These are phyloP conservation scores for Teunomyces stri DNA, from an alignment of 805 yeast genomes.

Conservation along the genomic window DNA sequence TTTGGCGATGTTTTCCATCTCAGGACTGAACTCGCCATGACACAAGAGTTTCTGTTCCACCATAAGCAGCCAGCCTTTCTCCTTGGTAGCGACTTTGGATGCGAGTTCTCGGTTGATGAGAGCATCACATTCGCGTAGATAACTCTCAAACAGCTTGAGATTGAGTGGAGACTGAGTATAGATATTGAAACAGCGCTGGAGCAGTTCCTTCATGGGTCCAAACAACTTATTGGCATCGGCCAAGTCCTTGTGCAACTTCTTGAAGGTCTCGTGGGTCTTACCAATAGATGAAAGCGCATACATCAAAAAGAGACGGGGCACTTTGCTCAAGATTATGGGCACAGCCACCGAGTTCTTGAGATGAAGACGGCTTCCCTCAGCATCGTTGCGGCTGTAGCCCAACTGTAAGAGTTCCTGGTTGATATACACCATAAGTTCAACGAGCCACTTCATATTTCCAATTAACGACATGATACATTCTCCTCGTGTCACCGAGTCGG, in stretches of 20 bases:
- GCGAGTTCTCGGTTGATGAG: conserved; percentile 29
- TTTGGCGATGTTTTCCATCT: conserved; percentile 37
- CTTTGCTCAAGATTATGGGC: conserved; percentile 63
- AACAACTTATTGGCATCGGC: conserved; percentile 38
- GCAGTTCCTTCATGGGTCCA: conserved; percentile 53
- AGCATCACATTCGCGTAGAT: conserved; percentile 53
- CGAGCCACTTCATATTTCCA: conserved; percentile 86
- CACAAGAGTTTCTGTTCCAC: conserved; percentile 63
- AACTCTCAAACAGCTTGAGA: conserved; percentile 48
- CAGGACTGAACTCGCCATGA: conserved; percentile 56
- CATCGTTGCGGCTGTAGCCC: conserved; percentile 20
- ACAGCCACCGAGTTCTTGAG: conserved; percentile 45
- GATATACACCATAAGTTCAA: conserved; percentile 69
- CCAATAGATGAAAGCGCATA: conserved; percentile 67
- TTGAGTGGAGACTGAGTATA: conserved; percentile 53
- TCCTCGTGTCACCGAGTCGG: conserved; percentile 56
- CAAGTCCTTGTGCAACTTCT: conserved; percentile 54
- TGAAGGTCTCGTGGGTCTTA: conserved; percentile 55
- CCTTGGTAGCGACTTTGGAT: conserved; percentile 17
- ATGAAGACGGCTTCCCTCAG: conserved; percentile 18
- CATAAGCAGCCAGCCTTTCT: conserved; percentile 36
- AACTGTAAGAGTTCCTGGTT: conserved; percentile 69
- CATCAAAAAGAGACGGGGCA: conserved; percentile 64
- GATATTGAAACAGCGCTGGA: conserved; percentile 48
- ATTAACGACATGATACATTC: conserved; percentile 59